Conservation (phyloP, 179 eudicot species). For the Corrigiola litoralis region DNA sequence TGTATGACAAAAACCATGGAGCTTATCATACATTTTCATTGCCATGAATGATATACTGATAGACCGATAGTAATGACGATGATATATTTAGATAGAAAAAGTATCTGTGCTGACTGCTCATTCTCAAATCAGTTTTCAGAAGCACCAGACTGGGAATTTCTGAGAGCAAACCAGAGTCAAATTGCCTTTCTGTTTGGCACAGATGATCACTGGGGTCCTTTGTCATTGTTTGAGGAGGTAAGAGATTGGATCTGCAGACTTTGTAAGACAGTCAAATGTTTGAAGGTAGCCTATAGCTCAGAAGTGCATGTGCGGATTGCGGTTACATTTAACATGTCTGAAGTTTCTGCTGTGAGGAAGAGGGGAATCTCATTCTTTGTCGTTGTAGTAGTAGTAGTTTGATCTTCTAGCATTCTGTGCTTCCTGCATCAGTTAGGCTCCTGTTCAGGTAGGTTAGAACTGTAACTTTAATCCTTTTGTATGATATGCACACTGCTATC, state of each 20-base stretch:
- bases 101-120: conserved; percentile 1
- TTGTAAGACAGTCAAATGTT: background rate
- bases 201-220: conserved; percentile 94
- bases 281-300: background rate
- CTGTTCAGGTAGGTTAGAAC: background rate
- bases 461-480: too few relatives aligned
- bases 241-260: background rate
- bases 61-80: too few relatives aligned
- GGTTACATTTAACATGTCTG: background rate
- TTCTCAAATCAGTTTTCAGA: conserved; percentile 50
- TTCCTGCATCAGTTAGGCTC: background rate
- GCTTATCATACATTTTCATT: too few relatives aligned
- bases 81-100: too few relatives aligned
- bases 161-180: conserved; percentile 52
- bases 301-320: background rate
- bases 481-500: too few relatives aligned
- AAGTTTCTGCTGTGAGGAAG: background rate
- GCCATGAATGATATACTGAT: too few relatives aligned
- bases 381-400: too few relatives aligned
- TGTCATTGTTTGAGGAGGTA: conserved; percentile 79
- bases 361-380: background rate
- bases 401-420: background rate
- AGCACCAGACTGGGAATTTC: conserved; percentile 76
- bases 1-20: too few relatives aligned
- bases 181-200: conserved; percentile 69